Evolutionary conservation across 169 alveolate genomes (phyloP).

Genomic region (Plasmodium malariae): DNA sequence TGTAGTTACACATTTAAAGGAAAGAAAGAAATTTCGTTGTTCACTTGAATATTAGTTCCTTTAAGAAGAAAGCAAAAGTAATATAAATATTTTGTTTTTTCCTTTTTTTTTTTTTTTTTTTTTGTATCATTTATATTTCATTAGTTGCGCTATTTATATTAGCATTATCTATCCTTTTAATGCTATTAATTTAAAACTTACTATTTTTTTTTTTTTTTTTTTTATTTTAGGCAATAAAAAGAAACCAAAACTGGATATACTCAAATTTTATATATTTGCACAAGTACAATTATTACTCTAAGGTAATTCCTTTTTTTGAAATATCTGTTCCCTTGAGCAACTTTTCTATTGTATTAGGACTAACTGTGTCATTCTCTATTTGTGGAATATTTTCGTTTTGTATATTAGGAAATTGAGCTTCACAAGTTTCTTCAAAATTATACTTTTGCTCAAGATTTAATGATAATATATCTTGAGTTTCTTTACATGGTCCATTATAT

Average conservation of each 20-base stretch:
- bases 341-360: conserved; percentile 55
- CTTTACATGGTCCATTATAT: conserved; percentile 73
- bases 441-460: conserved; percentile 71
- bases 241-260: neutral
- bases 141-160: neutral
- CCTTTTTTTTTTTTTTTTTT: conserved; percentile 4
- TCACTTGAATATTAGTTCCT: neutral
- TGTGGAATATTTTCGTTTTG: conserved; percentile 50
- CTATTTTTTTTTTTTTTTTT: neutral
- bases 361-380: conserved; percentile 17
- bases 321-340: conserved; percentile 54
- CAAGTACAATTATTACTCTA: conserved; percentile 28
- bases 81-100: neutral
- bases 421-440: conserved; percentile 68
- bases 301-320: conserved; percentile 40
- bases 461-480: conserved; percentile 36
- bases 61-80: neutral
- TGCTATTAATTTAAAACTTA: neutral
- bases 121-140: conserved; percentile 17
- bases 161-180: neutral
- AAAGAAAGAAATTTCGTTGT: neutral
- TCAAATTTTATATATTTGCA: neutral
- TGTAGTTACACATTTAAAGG: neutral
- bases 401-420: conserved; percentile 67
- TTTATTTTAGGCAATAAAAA: neutral